phyloP scores from a whole-genome alignment of 1,284 basidiomycete genomes.

The Gymnopus androsaceus region DNA sequence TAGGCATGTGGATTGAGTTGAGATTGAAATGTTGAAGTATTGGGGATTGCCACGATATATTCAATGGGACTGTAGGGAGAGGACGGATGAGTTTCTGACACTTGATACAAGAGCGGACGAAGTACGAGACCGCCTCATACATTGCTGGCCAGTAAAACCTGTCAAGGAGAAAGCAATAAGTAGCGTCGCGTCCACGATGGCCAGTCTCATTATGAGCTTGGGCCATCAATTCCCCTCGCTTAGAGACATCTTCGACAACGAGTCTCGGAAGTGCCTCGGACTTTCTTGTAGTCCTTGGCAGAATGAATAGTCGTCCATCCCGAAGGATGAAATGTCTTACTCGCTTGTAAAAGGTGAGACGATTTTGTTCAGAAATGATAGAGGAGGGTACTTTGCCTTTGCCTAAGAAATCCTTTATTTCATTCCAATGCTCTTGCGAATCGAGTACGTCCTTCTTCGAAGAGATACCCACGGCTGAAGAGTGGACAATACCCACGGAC shows the following conservation, averaged over 20 bases:
- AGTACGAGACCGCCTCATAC: conserved; percentile 31
- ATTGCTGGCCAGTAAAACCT: conserved; percentile 34
- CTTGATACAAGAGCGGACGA: conserved; percentile 31
- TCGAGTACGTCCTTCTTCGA: conserved; percentile 17
- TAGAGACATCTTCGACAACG: conserved; percentile 16
- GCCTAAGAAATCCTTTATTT: conserved; percentile 15
- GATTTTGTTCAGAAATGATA: background rate
- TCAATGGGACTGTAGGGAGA: conserved; percentile 22
- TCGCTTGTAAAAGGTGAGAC: conserved; percentile 13
- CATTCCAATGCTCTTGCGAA: conserved; percentile 10
- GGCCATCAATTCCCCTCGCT: conserved; percentile 20
- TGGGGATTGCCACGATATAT: conserved; percentile 24
- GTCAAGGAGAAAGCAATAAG: conserved; percentile 25
- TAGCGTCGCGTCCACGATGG: conserved; percentile 31
- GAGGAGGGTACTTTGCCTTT: conserved; percentile 10
- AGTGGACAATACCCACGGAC: background rate
- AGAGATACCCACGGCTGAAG: background rate
- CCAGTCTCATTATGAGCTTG: conserved; percentile 26
- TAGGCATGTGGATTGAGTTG: conserved; percentile 33
- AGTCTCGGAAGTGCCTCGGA: conserved; percentile 16
- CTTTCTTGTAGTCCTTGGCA: conserved; percentile 2
- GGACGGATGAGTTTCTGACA: conserved; percentile 29
- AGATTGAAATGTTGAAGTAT: conserved; percentile 23
- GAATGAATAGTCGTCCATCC: conserved; percentile 19
- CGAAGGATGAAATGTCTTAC: conserved; percentile 20